Evolutionary conservation across 1,139 yeast genomes (phyloP).

Genomic region (Kodamaea sp.): DNA sequence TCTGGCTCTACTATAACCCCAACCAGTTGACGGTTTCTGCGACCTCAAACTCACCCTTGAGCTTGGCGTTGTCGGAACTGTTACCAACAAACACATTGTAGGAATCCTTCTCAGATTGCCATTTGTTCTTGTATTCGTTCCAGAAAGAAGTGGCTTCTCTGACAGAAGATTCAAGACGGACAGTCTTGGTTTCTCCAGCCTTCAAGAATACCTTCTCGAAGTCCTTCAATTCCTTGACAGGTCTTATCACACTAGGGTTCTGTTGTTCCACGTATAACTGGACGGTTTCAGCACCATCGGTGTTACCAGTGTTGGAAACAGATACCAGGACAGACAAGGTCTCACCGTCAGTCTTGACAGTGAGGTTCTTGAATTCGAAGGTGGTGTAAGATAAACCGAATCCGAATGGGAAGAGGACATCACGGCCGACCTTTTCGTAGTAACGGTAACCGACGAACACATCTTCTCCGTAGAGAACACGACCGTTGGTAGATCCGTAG

Average conservation of each 20-base stretch:
- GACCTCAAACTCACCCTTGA: slow-evolving; percentile 13
- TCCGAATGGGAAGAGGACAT: slow-evolving; percentile 27
- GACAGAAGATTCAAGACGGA: slow-evolving; percentile 33
- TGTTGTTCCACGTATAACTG: slow-evolving; percentile 47
- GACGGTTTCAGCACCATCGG: slow-evolving; percentile 46
- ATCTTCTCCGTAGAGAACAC: slow-evolving; percentile 29
- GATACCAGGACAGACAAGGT: slow-evolving; percentile 29
- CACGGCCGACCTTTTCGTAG: slow-evolving; percentile 22
- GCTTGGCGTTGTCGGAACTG: slow-evolving; percentile 26
- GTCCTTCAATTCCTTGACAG: slow-evolving; percentile 58
- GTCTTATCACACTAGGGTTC: slow-evolving; percentile 46
- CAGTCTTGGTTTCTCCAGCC: slow-evolving; percentile 42
- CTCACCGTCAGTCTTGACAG: slow-evolving; percentile 11
- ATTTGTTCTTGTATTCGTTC: slow-evolving; percentile 48
- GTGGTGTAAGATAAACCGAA: slow-evolving; percentile 27
- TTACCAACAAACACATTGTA: slow-evolving; percentile 51
- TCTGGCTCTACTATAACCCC: slow-evolving; percentile 12
- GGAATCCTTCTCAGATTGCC: slow-evolving; percentile 53
- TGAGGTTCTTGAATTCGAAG: slow-evolving; percentile 17
- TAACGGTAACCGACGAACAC: slow-evolving; percentile 28
- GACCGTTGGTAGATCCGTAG: slow-evolving; percentile 24
- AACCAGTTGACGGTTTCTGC: slow-evolving; percentile 16
- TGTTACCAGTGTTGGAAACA: slow-evolving; percentile 44
- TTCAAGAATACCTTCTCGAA: slow-evolving; percentile 49
- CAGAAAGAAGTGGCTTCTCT: slow-evolving; percentile 58